Evolutionary conservation across 2,329 filamentous ascomycete genomes (phyloP), one percentile per base, ranked within the genome.

Genomic region (Ascochyta fabae): DNA sequence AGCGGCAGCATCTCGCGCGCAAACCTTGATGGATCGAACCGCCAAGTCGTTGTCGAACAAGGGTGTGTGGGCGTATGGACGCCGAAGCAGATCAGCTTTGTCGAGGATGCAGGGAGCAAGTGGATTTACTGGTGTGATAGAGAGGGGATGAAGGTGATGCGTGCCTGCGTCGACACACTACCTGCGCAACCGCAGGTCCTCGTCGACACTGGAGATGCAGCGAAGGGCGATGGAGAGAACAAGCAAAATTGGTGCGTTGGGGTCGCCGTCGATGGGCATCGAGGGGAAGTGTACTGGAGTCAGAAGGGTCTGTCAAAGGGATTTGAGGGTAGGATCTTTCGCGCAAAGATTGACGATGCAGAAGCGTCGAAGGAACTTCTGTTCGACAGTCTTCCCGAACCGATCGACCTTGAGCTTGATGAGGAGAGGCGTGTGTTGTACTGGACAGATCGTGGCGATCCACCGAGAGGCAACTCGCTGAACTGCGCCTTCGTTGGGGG

Each of bases 371-470:
- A 24, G 9, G 54, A 65, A 19, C 6, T 60, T 0, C 48, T 86
- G 1, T 62, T 67, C 8, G 58, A 62, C 0, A 16, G 54, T 2
- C 41, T 69, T 0, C 60, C 65, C 0, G 64, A 69, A 42, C 81
- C 83, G 0, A 83, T 87, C 56, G 84, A 87, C 61, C 69, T 88
- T 0, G 83, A 85, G 34, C 64, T 86, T 1, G 83, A 86, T 15
- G 76, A 78, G 13, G 70, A 75, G 0, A 65, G 65, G 2, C 65
- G 76, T 29, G 74, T 68, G 2, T 71, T 88, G 31, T 87, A 84
- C 69, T 87, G 85, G 85, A 86, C 85, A 0, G 85, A 87, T 59
- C 76, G 85, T 0, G 86, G 85, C 3, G 85, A 87, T 58, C 69
- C 81, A 1, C 84, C 84, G 0, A 63, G 70, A 5, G 85, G 85